Evolutionary conservation across 495 filamentous ascomycete genomes (phyloP).

Genomic region (Elasticomyces elasticus): DNA sequence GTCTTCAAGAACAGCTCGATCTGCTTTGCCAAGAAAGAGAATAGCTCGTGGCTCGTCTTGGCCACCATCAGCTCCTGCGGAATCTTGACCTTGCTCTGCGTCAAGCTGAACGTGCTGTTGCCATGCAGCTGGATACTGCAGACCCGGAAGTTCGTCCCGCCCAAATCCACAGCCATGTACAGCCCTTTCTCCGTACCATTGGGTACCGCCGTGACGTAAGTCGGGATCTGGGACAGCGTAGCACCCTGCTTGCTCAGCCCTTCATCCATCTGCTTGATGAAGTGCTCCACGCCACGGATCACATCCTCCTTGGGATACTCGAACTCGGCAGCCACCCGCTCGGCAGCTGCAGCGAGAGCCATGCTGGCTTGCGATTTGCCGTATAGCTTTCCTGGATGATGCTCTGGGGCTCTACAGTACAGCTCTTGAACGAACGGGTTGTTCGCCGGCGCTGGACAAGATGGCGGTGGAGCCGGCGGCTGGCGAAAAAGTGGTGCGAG

Average conservation of each 20-base stretch:
- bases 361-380: slow-evolving; percentile 29
- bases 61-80: slow-evolving; percentile 84
- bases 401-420: slow-evolving; percentile 18
- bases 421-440: slow-evolving; percentile 20
- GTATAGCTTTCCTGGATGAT: slow-evolving; percentile 13
- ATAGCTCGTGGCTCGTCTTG: slow-evolving; percentile 76
- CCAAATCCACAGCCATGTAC: slow-evolving; percentile 92
- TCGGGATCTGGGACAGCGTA: slow-evolving; percentile 88
- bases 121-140: slow-evolving; percentile 89
- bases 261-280: slow-evolving; percentile 76
- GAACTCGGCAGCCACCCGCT: slow-evolving; percentile 73
- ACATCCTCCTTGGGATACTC: slow-evolving; percentile 74
- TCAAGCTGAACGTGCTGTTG: slow-evolving; percentile 83
- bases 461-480: slow-evolving; percentile 3
- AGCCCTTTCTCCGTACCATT: slow-evolving; percentile 98
- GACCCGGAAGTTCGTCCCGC: slow-evolving; percentile 95
- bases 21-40: slow-evolving; percentile 85
- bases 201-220: slow-evolving; percentile 88
- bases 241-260: slow-evolving; percentile 69
- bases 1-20: slow-evolving; percentile 75
- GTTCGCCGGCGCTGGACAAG: slow-evolving; percentile 16
- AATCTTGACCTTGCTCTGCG: slow-evolving; percentile 83
- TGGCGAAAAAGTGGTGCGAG: slow-evolving; percentile 5
- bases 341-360: slow-evolving; percentile 61
- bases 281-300: slow-evolving; percentile 69